These are phyloP conservation scores for Cordyceps javanica DNA, from an alignment of 2,329 filamentous ascomycete species.

Conservation along the genomic window DNA sequence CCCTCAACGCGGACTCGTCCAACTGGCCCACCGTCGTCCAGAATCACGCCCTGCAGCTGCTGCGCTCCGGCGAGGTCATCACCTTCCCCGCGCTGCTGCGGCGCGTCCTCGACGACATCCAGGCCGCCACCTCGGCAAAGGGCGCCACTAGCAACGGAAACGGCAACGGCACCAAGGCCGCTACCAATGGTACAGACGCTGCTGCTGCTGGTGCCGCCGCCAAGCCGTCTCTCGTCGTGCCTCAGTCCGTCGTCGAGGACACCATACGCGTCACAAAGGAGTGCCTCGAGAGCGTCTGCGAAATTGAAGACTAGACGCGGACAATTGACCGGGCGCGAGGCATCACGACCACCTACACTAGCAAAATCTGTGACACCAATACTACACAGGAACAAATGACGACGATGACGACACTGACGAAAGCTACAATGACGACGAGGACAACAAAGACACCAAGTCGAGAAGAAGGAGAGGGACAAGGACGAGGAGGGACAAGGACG, in stretches of 20 bases:
- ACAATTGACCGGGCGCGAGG: neutral
- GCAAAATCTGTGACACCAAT: too few species aligned
- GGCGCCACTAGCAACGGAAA: neutral
- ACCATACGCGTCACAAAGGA: slow-evolving; percentile 55
- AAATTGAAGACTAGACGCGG: slow-evolving; percentile 26
- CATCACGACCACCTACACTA: too few species aligned
- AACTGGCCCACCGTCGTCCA: slow-evolving; percentile 60
- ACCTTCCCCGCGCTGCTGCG: slow-evolving; percentile 56
- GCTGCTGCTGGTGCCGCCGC: slow-evolving; percentile 16
- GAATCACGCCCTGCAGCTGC: slow-evolving; percentile 51
- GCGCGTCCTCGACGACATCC: slow-evolving; percentile 57
- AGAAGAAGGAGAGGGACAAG: neutral
- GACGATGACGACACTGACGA: too few species aligned
- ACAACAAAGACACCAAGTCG: too few species aligned
- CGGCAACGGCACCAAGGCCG: neutral
- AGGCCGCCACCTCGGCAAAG: slow-evolving; percentile 32
- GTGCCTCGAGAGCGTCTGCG: slow-evolving; percentile 46
- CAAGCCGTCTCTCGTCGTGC: slow-evolving; percentile 45
- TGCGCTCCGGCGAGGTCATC: slow-evolving; percentile 52
- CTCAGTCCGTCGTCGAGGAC: slow-evolving; percentile 54
- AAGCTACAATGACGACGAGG: too few species aligned
- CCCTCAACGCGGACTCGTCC: slow-evolving; percentile 50
- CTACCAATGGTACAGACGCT: slow-evolving; percentile 17
- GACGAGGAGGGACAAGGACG: neutral
- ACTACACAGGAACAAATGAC: too few species aligned